These are phyloP conservation scores for Trametes punicea DNA, from an alignment of 768 basidiomycete species.

Conservation along the genomic window DNA sequence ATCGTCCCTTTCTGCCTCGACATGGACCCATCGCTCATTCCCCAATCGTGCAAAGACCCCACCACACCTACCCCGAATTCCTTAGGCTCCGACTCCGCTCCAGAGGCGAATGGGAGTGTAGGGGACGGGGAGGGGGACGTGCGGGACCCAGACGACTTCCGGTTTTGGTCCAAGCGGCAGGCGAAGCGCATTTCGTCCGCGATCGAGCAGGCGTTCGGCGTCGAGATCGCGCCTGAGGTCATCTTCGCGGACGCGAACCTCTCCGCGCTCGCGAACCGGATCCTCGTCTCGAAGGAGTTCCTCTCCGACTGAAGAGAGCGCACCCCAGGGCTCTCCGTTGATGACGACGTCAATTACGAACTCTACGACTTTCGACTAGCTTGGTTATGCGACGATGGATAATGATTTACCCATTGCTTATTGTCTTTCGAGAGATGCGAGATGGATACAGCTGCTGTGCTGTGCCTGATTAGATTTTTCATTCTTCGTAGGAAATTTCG, in stretches of 20 bases:
- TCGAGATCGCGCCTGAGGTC: constrained; percentile 88
- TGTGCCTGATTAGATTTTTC: no score
- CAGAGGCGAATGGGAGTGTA: constrained; percentile 7
- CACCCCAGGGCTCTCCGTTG: not conserved
- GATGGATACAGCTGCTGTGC: no score
- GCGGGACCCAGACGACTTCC: constrained; percentile 88
- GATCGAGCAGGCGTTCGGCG: constrained; percentile 77
- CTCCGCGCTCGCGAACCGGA: constrained; percentile 76
- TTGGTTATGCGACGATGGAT: no score
- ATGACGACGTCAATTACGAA: no score
- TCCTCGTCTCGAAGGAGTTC: constrained; percentile 60
- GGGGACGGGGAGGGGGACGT: constrained; percentile 38
- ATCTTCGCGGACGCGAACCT: constrained; percentile 93
- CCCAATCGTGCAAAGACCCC: constrained; percentile 52
- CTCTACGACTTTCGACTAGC: not conserved
- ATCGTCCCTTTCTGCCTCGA: constrained; percentile 88
- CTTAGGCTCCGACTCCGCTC: constrained; percentile 9
- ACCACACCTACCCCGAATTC: not conserved
- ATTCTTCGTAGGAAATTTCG: not conserved
- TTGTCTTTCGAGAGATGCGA: no score
- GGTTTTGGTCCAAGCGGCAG: constrained; percentile 88
- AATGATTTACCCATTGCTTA: no score
- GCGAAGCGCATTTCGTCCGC: constrained; percentile 83
- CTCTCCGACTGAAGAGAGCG: constrained; percentile 23
- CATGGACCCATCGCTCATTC: constrained; percentile 78